A percentile compares a stretch with the other conserved stretches of the same genome.
These are phyloP conservation scores for Alternaria triticimaculans DNA, from an alignment of 2,329 filamentous ascomycete genomes.

Conservation along the genomic window DNA sequence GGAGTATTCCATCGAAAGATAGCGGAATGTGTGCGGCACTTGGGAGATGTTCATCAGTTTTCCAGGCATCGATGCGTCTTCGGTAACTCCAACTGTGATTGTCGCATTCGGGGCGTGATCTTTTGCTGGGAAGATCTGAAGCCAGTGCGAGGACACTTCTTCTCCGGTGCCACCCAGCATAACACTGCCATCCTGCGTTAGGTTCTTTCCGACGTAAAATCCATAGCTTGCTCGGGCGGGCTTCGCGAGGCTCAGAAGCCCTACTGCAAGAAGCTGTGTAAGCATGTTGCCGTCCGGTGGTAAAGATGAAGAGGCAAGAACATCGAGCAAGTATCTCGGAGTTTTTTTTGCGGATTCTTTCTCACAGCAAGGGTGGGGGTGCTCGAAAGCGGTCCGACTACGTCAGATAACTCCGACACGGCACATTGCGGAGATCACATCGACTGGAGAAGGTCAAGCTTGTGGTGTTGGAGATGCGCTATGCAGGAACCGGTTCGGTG, in stretches of 20 bases:
- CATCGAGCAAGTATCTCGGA: neutral
- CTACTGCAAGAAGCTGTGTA: conserved; percentile 1
- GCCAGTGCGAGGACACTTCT: conserved; percentile 57
- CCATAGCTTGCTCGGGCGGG: conserved; percentile 52
- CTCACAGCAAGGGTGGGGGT: conserved; percentile 1
- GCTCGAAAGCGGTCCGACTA: conserved; percentile 1
- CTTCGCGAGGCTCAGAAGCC: conserved; percentile 15
- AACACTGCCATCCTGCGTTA: conserved; percentile 53
- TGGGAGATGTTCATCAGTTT: conserved; percentile 44
- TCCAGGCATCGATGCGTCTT: conserved; percentile 49
- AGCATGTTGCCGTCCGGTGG: conserved; percentile 7
- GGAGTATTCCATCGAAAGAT: conserved; percentile 48
- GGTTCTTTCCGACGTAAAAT: conserved; percentile 57
- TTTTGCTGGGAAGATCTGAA: conserved; percentile 54
- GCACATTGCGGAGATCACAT: neutral
- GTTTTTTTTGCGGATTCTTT: neutral
- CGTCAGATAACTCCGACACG: neutral
- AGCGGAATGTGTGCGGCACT: conserved; percentile 43
- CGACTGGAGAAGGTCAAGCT: neutral
- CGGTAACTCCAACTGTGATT: conserved; percentile 53
- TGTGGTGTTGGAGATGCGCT: conserved; percentile 1
- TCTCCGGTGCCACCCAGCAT: conserved; percentile 57
- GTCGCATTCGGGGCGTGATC: conserved; percentile 53
- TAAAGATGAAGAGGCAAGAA: neutral
- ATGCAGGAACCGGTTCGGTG: conserved; percentile 6